These are phyloP conservation scores for Phytophthora aleatoria DNA, from an alignment of 352 stramenopile genomes.

Conservation along the genomic window DNA sequence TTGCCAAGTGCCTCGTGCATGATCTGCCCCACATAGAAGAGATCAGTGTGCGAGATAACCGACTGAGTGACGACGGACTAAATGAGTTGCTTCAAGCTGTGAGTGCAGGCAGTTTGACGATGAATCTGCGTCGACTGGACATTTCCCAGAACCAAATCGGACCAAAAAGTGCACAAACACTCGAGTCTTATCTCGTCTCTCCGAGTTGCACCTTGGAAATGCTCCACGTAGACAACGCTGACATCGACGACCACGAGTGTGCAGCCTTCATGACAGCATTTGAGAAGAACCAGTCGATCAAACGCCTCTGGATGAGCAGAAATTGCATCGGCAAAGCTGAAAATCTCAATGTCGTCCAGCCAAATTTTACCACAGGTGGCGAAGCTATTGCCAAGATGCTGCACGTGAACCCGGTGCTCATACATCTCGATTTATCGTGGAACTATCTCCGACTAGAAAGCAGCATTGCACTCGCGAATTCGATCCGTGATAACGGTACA, in stretches of 20 bases:
- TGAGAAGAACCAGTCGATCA: slow-evolving; percentile 81
- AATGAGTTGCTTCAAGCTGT: slow-evolving; percentile 64
- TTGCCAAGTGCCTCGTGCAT: slow-evolving; percentile 60
- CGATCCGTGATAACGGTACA: slow-evolving; percentile 68
- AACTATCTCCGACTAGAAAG: slow-evolving; percentile 88
- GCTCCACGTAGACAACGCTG: slow-evolving; percentile 78
- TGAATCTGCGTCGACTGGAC: slow-evolving; percentile 57
- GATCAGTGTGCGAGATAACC: slow-evolving; percentile 89
- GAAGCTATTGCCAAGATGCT: slow-evolving; percentile 92
- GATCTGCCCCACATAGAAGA: slow-evolving; percentile 74
- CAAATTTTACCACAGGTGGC: slow-evolving; percentile 81
- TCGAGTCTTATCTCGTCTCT: slow-evolving; percentile 62
- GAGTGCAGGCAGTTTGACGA: slow-evolving; percentile 50
- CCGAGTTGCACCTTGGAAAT: slow-evolving; percentile 62
- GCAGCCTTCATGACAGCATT: slow-evolving; percentile 86
- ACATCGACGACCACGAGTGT: slow-evolving; percentile 90
- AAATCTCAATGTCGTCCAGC: slow-evolving; percentile 88
- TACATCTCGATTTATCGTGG: slow-evolving; percentile 88
- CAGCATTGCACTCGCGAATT: slow-evolving; percentile 66
- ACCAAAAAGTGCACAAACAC: slow-evolving; percentile 55
- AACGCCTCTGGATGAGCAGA: slow-evolving; percentile 70
- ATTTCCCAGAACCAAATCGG: slow-evolving; percentile 82
- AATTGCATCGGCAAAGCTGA: slow-evolving; percentile 91
- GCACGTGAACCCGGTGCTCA: slow-evolving; percentile 72
- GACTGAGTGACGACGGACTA: slow-evolving; percentile 77